Evolutionary conservation across 2,329 filamentous ascomycete species (phyloP).

Genomic region (Aspergillus tamarii): DNA sequence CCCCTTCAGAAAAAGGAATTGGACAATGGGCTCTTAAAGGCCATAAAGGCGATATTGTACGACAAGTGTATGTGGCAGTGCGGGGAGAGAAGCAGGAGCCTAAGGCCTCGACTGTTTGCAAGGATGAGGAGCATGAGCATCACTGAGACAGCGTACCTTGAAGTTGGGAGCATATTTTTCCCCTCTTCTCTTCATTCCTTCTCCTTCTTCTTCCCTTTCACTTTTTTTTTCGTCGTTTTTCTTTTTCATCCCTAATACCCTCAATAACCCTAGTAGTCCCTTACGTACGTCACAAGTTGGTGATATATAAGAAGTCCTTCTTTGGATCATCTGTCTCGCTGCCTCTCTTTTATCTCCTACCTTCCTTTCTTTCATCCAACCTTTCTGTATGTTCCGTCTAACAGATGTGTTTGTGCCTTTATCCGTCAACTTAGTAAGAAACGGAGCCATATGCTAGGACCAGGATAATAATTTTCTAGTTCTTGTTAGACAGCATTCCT

Average conservation of each 20-base stretch:
- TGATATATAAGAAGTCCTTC: not conserved
- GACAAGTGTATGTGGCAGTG: conserved; percentile 62
- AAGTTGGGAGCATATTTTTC: not conserved
- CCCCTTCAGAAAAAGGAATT: conserved; percentile 65
- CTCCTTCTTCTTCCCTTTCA: conserved; percentile 2
- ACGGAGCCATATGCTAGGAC: not conserved
- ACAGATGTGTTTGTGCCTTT: not conserved
- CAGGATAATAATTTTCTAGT: not conserved
- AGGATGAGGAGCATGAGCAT: conserved; percentile 22
- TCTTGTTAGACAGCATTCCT: not conserved
- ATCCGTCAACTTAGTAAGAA: not conserved
- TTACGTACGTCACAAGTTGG: not conserved
- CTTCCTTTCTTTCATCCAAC: not conserved
- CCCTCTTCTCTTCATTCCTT: not conserved
- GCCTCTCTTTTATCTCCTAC: not conserved
- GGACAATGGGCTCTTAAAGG: conserved; percentile 71
- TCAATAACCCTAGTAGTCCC: not conserved
- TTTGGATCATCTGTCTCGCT: not conserved
- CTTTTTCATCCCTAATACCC: not conserved
- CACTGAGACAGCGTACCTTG: not conserved
- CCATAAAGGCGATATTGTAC: conserved; percentile 69
- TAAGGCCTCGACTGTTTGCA: conserved; percentile 31
- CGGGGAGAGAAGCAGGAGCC: conserved; percentile 44
- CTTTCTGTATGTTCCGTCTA: not conserved
- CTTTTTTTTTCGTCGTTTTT: not conserved